phyloP scores from a whole-genome alignment of 208 protist species.

The Leishmania tarentolae region DNA sequence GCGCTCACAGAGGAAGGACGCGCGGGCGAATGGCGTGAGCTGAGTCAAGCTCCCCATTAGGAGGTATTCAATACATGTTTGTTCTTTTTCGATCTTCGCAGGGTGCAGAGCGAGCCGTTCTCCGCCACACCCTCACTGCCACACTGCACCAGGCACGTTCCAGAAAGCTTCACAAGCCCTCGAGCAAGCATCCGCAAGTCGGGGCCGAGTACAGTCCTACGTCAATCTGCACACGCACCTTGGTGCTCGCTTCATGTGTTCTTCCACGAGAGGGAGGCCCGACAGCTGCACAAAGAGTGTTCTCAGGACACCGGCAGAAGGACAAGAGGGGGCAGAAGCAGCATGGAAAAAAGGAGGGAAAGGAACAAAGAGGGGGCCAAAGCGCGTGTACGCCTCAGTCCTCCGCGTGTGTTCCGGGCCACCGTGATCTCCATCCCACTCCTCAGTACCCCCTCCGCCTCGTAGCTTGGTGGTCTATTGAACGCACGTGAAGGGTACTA shows the following conservation, averaged over 20 bases:
- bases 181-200: not conserved
- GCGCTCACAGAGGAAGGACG: not conserved
- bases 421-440: not conserved
- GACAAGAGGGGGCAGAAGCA: not conserved
- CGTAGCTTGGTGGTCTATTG: not conserved
- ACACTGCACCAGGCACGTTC: not conserved
- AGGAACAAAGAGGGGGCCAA: not conserved
- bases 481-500: slow-evolving; percentile 70
- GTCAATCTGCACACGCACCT: not conserved
- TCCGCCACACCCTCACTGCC: not conserved
- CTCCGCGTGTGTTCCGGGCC: not conserved
- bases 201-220: no score
- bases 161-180: not conserved
- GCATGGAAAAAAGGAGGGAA: not conserved
- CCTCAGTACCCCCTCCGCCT: not conserved
- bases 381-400: not conserved
- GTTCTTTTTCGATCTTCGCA: not conserved
- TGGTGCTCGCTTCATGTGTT: not conserved
- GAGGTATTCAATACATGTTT: not conserved
- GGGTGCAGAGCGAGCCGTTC: not conserved
- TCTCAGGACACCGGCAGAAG: slow-evolving; percentile 2
- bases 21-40: not conserved
- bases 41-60: not conserved
- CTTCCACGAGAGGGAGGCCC: slow-evolving; percentile 77
- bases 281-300: slow-evolving; percentile 53